Evolutionary conservation across 2,329 filamentous ascomycete genomes (phyloP).

Genomic region (Aplosporella prunicola): DNA sequence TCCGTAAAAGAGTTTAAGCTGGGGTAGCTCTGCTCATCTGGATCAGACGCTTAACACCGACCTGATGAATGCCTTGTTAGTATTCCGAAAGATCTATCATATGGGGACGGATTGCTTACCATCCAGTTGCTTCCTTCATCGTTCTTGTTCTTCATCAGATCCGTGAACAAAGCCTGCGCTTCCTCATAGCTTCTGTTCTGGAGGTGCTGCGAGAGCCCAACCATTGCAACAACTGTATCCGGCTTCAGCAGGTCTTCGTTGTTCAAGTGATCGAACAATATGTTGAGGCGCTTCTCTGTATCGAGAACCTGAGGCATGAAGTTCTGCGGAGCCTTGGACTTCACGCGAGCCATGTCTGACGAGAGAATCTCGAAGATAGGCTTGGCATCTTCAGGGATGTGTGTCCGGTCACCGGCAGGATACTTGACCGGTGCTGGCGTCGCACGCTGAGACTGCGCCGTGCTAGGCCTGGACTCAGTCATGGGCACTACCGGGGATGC

Average conservation of each 20-base stretch:
- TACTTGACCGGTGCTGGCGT: constrained; percentile 34
- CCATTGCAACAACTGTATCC: constrained; percentile 61
- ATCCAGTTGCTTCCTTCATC: constrained; percentile 44
- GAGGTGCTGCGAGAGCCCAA: constrained; percentile 41
- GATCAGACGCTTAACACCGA: constrained; percentile 31
- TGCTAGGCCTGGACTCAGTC: constrained; percentile 34
- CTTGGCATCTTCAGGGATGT: constrained; percentile 70
- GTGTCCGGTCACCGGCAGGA: constrained; percentile 68
- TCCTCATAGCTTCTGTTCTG: constrained; percentile 36
- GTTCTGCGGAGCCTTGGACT: constrained; percentile 71
- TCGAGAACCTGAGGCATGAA: constrained; percentile 87
- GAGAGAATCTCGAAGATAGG: constrained; percentile 73
- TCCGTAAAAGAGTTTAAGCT: too few relatives aligned
- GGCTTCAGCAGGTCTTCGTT: constrained; percentile 83
- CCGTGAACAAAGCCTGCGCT: constrained; percentile 34
- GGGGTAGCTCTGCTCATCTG: constrained; percentile 30
- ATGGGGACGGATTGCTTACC: constrained; percentile 28
- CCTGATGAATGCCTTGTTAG: constrained; percentile 17
- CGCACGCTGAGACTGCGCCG: constrained; percentile 41
- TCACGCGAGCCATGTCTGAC: constrained; percentile 81
- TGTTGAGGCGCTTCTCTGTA: constrained; percentile 81
- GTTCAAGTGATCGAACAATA: constrained; percentile 96
- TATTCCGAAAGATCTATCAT: not conserved
- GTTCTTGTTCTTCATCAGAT: constrained; percentile 39
- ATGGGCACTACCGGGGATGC: too few relatives aligned